Evolutionary conservation across 2,329 filamentous ascomycete species (phyloP).

Genomic region (Fusarium lyarnte): DNA sequence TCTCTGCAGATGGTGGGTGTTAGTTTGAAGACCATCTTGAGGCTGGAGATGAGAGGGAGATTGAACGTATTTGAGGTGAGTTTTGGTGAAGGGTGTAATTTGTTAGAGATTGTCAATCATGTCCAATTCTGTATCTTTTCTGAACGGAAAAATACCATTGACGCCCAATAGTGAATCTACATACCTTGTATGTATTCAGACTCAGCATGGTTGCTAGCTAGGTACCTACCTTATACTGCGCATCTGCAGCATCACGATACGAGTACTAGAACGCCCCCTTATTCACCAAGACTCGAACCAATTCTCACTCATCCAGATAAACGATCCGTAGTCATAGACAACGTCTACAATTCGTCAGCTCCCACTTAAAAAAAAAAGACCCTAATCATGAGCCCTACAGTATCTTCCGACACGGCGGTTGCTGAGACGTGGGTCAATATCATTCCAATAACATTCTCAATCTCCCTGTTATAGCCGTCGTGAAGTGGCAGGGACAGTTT

Average conservation of each 20-base stretch:
- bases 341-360: slow-evolving; percentile 22
- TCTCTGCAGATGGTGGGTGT: slow-evolving; percentile 32
- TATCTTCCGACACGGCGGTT: neutral
- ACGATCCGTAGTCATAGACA: neutral
- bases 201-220: neutral
- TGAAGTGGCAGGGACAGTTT: neutral
- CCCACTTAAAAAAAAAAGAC: neutral
- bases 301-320: neutral
- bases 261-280: slow-evolving; percentile 19
- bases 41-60: slow-evolving; percentile 16
- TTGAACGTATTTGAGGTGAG: slow-evolving; percentile 19
- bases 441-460: slow-evolving; percentile 28
- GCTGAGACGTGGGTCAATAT: slow-evolving; percentile 28
- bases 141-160: neutral
- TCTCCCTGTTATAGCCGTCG: slow-evolving; percentile 11
- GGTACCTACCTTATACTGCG: neutral
- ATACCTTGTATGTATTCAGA: neutral
- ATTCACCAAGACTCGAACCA: slow-evolving; percentile 15
- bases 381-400: slow-evolving; percentile 7
- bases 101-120: slow-evolving; percentile 9
- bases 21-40: slow-evolving; percentile 28
- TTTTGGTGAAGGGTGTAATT: slow-evolving; percentile 12
- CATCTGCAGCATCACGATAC: neutral
- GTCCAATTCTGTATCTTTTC: neutral
- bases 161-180: neutral